phyloP scores from a whole-genome alignment of 2,329 filamentous ascomycete genomes.

The Pseudocercospora fijiensis region DNA sequence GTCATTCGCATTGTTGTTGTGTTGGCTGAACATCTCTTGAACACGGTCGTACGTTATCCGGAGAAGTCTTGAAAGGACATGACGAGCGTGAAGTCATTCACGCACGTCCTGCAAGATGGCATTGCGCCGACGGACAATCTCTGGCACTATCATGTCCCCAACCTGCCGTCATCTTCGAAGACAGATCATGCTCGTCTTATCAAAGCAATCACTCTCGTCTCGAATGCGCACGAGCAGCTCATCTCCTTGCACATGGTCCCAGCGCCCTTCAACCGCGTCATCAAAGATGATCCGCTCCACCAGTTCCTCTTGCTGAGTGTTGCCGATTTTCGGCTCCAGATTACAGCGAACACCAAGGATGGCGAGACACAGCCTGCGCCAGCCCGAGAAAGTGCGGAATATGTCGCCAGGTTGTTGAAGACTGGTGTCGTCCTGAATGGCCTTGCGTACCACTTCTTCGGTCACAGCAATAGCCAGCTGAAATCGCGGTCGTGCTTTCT shows the following conservation, averaged over 20 bases:
- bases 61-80: not conserved
- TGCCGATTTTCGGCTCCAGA: not conserved
- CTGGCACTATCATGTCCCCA: constrained; percentile 7
- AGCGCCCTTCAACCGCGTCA: not conserved
- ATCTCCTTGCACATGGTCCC: not conserved
- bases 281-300: not conserved
- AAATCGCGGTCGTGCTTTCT: constrained; percentile 10
- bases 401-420: constrained; percentile 5
- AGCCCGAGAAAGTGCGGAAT: constrained; percentile 2
- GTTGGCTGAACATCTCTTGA: no score
- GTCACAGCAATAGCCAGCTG: constrained; percentile 11
- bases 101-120: not conserved
- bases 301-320: not conserved
- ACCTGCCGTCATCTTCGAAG: not conserved
- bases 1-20: no score
- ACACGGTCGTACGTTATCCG: no score
- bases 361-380: not conserved
- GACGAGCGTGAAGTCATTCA: not conserved
- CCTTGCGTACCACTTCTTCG: constrained; percentile 8
- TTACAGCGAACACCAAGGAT: not conserved
- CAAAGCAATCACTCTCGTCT: constrained; percentile 4
- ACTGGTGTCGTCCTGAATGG: constrained; percentile 4
- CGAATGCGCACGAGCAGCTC: not conserved
- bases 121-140: not conserved
- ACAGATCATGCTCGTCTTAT: not conserved